A percentile compares a stretch with the other conserved stretches of the same genome.
phyloP scores from a whole-genome alignment of 768 basidiomycete species.

The Phylloporus arenicola region DNA sequence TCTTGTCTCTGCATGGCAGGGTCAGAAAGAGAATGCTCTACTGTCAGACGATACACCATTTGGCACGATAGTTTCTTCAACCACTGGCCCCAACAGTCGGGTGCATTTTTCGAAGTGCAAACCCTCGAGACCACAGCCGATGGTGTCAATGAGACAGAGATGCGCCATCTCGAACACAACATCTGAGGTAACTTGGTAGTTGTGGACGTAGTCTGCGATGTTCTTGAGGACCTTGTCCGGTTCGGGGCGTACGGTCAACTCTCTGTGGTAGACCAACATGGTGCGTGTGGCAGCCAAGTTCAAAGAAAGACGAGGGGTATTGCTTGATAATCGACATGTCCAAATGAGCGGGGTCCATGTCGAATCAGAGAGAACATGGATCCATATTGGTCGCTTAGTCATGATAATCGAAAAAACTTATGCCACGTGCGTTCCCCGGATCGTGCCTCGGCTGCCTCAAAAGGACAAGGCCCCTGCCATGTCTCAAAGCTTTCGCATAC shows the following conservation, averaged over 20 bases:
- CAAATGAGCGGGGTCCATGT: constrained; percentile 21
- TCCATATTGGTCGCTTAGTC: no score
- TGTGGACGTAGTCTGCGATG: constrained; percentile 91
- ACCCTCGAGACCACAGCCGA: constrained; percentile 91
- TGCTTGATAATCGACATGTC: constrained; percentile 25
- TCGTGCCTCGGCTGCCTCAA: no score
- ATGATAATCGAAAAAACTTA: no score
- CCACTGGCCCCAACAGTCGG: constrained; percentile 80
- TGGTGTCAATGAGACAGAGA: constrained; percentile 89
- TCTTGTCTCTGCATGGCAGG: constrained; percentile 58
- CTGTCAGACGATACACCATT: constrained; percentile 54
- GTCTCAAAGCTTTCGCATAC: constrained; percentile 88
- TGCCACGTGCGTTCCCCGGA: no score
- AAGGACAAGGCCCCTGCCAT: no score
- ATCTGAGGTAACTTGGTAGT: constrained; percentile 73
- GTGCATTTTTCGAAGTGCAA: constrained; percentile 80
- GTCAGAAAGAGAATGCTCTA: constrained; percentile 8
- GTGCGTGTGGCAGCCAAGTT: constrained; percentile 18
- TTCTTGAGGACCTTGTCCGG: constrained; percentile 84
- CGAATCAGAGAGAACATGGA: constrained; percentile 31
- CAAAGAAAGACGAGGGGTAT: constrained; percentile 1
- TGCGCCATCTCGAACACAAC: constrained; percentile 87
- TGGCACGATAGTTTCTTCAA: constrained; percentile 85
- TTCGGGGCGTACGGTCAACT: constrained; percentile 76
- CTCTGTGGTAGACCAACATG: constrained; percentile 61